Conservation (phyloP, 805 yeast genomes). For the Zygotorulaspora chibaensis region DNA sequence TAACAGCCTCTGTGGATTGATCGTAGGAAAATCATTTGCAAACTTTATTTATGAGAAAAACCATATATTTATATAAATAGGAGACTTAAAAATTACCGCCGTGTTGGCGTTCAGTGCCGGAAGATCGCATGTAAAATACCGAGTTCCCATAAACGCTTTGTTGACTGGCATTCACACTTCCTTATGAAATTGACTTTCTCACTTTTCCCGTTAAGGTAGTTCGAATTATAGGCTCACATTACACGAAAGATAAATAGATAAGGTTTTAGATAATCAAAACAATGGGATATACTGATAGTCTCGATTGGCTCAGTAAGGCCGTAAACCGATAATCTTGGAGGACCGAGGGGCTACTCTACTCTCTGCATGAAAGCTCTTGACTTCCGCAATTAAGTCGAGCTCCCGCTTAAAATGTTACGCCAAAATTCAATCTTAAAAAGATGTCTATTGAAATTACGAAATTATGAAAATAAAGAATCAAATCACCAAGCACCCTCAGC, state of each 20-base stretch:
- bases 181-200: too few relatives aligned
- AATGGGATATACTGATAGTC: too few relatives aligned
- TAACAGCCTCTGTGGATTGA: not conserved
- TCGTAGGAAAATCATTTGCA: not conserved
- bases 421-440: not conserved
- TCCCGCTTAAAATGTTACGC: not conserved
- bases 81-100: too few relatives aligned
- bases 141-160: not conserved
- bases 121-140: not conserved
- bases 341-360: not conserved
- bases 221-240: too few relatives aligned
- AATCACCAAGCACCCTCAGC: slow-evolving; percentile 16
- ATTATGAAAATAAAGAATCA: too few relatives aligned
- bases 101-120: not conserved
- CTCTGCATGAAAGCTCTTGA: not conserved
- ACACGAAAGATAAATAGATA: too few relatives aligned
- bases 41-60: not conserved
- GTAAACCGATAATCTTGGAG: not conserved
- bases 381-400: not conserved
- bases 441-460: too few relatives aligned
- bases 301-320: not conserved
- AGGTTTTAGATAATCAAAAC: not conserved
- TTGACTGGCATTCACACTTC: too few relatives aligned
- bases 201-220: too few relatives aligned
- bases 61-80: too few relatives aligned